Percentiles rank a stretch among this genome's conserved stretches.
These are phyloP conservation scores for Hymenotorrendiella dingleyae DNA, from an alignment of 2,329 filamentous ascomycete genomes.

Conservation along the genomic window DNA sequence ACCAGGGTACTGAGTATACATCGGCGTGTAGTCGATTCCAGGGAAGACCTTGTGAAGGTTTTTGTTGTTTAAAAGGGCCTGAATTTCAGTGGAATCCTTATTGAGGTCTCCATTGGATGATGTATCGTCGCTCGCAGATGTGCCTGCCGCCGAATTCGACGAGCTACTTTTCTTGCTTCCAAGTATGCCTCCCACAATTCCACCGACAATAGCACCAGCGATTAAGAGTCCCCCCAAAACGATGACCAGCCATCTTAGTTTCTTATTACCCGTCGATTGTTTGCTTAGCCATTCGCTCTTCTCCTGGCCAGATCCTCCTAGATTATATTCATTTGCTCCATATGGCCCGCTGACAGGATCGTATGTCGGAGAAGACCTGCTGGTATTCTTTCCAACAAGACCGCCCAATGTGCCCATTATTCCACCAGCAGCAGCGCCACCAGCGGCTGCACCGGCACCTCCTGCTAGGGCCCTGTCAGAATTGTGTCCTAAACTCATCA, in stretches of 20 bases:
- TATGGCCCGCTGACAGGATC: constrained; percentile 20
- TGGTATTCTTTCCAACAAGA: constrained; percentile 24
- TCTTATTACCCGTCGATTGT: constrained; percentile 57
- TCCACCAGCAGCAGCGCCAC: constrained; percentile 38
- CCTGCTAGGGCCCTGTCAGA: constrained; percentile 13
- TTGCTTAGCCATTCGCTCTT: constrained; percentile 61
- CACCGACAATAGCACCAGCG: constrained; percentile 65
- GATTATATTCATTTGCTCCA: constrained; percentile 19
- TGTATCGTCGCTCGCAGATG: constrained; percentile 54
- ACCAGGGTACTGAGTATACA: constrained; percentile 84
- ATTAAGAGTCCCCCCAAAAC: constrained; percentile 58
- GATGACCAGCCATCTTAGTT: constrained; percentile 64
- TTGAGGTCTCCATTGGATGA: constrained; percentile 62
- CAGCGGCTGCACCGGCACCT: constrained; percentile 25
- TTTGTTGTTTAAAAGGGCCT: constrained; percentile 72
- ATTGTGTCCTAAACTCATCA: constrained; percentile 32
- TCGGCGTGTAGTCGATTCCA: constrained; percentile 90
- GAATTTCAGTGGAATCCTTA: constrained; percentile 72
- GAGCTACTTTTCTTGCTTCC: constrained; percentile 38
- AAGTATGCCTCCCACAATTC: constrained; percentile 67
- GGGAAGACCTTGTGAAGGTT: constrained; percentile 90
- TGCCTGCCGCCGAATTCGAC: constrained; percentile 26
- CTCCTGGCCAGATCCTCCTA: constrained; percentile 35
- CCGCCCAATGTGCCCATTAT: constrained; percentile 26
- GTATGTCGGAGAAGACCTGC: constrained; percentile 18